phyloP scores from a whole-genome alignment of 2,329 filamentous ascomycete genomes.

The Fusarium oligoseptatum region DNA sequence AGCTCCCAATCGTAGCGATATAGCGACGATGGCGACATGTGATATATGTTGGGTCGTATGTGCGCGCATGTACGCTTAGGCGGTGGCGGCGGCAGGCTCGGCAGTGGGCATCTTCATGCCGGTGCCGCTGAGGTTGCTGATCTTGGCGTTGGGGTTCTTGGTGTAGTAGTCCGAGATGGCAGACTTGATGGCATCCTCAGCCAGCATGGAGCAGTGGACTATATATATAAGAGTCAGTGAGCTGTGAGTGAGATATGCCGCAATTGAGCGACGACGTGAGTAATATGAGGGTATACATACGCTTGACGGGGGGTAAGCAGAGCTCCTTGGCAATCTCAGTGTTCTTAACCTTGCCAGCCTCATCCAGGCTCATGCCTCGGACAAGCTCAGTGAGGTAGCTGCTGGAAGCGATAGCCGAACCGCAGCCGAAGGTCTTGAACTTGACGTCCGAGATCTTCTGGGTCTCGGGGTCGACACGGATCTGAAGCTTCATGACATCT shows the following conservation, averaged over 20 bases:
- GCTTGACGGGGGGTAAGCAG: conserved; percentile 87
- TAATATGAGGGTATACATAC: conserved; percentile 64
- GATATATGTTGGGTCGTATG: conserved; percentile 19
- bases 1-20: conserved; percentile 33
- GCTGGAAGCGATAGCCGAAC: conserved; percentile 92
- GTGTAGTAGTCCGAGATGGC: conserved; percentile 92
- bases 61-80: conserved; percentile 36
- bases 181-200: conserved; percentile 91
- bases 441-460: conserved; percentile 94
- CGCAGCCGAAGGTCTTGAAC: conserved; percentile 98
- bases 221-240: conserved; percentile 46
- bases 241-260: conserved; percentile 25
- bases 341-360: conserved; percentile 93
- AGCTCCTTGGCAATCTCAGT: conserved; percentile 98
- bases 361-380: conserved; percentile 92
- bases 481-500: conserved; percentile 86
- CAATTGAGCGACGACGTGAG: neutral
- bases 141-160: conserved; percentile 82
- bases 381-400: conserved; percentile 96
- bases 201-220: conserved; percentile 94
- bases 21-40: conserved; percentile 14
- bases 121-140: conserved; percentile 83
- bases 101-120: conserved; percentile 74
- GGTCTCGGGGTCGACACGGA: conserved; percentile 87
- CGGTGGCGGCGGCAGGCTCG: conserved; percentile 55